Evolutionary conservation across 208 protist genomes (phyloP).

Genomic region (Sergeia podlipaevii): DNA sequence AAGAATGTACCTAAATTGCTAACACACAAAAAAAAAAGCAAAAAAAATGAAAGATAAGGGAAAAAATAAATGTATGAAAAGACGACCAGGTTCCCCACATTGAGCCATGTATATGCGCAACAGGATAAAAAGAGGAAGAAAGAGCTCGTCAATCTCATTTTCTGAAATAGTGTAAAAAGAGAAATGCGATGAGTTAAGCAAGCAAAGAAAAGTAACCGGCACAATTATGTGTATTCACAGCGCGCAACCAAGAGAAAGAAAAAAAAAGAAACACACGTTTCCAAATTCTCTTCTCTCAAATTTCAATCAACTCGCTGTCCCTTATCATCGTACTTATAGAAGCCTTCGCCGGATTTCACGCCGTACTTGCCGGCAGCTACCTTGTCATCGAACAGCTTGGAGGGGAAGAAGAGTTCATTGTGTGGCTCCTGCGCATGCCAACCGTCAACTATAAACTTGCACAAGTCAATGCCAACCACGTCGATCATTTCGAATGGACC

Average conservation of each 20-base stretch:
- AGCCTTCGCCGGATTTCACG: constrained; percentile 51
- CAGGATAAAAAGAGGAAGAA: neutral
- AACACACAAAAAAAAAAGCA: constrained; percentile 3
- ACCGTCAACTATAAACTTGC: constrained; percentile 33
- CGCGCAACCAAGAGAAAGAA: neutral
- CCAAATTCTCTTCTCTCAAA: too few species aligned
- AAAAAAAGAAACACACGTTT: too few species aligned
- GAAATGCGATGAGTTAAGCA: constrained; percentile 5
- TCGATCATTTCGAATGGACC: constrained; percentile 53
- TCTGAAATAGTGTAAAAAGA: neutral
- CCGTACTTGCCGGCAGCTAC: constrained; percentile 52
- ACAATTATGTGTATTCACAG: neutral
- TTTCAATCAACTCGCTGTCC: neutral
- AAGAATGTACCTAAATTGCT: neutral
- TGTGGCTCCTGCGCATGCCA: constrained; percentile 36
- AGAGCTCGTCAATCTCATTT: too few species aligned
- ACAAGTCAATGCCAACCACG: constrained; percentile 42
- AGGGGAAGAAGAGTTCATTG: constrained; percentile 27
- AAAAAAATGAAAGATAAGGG: constrained; percentile 8
- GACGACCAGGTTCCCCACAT: neutral
- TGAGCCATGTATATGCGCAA: neutral
- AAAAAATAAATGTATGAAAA: constrained; percentile 4
- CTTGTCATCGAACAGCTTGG: constrained; percentile 23
- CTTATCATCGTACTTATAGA: constrained; percentile 35
- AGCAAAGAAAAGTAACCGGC: constrained; percentile 9